Base-by-base conservation (phyloP, 352 stramenopile species). In the Hyaloperonospora arabidopsidis region DNA sequence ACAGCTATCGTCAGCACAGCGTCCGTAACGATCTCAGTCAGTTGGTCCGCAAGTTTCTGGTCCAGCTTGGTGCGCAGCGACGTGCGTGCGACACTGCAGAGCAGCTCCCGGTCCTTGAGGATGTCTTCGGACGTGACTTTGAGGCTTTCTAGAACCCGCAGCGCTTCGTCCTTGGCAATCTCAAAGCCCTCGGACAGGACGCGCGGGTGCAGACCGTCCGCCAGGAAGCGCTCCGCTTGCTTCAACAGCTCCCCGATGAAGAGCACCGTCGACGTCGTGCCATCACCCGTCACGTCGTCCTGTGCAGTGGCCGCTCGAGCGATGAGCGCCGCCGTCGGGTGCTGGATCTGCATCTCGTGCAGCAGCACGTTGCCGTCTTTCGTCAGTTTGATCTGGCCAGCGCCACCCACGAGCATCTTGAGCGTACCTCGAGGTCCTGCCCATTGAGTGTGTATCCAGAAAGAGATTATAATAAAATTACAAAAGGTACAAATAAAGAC, bases 331-430 rank as follows among this genome's bases (percentile, higher is more conserved):
- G 97, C 97, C 18, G 97, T 99, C 59, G 97, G 97, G 86, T 99
- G 97, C 71, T 96, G 86, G 77, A 98, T 98, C 81, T 99, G 97
- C 97, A 99, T 99, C 85, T 99, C 96, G 65, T 99, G 95, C 34
- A 99, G 84, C 44, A 99, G 69, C 17, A 99, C 96, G 64, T 98
- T 97, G 68, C 97, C 97, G 73, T 99, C 97, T 74, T 99, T 99
- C 17, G 97, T 99, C 45, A 99, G 84, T 77, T 99, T 99, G 65
- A 99, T 98, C 75, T 99, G 96, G 22, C 97, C 97, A 15, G 97
- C 96, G 45, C 97, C 97, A 21, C 96, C 96, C 14, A 99, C 97
- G 12, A 99, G 84, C 93, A 99, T 98, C 86, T 99, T 99, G 43
- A 99, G 79, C 15, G 97, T 99, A n/a, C 97, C 97, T 1, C 93